A percentile compares a stretch with the other conserved stretches of the same genome.
These are phyloP conservation scores for Dioscorea cayenensis DNA, from an alignment of 116 monocot genomes.

Conservation along the genomic window DNA sequence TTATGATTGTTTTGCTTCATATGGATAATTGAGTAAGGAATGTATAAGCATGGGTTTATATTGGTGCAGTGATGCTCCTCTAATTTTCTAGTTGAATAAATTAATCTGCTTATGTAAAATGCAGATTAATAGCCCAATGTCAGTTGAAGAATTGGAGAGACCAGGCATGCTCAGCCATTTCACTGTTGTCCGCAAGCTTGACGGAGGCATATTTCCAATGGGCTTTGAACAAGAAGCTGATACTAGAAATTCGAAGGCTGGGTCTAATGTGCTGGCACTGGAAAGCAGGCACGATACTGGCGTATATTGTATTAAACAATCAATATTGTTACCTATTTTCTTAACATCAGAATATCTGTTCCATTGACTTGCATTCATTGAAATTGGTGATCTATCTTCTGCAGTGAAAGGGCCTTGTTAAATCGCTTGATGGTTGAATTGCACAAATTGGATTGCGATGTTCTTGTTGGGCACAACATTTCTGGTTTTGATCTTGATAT, in stretches of 20 bases:
- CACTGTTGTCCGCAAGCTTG: slow-evolving; percentile 84
- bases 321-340: neutral
- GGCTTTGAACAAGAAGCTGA: slow-evolving; percentile 62
- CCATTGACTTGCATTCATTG: slow-evolving; percentile 1
- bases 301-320: neutral
- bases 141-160: slow-evolving; percentile 63
- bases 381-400: slow-evolving; percentile 2
- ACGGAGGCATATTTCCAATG: slow-evolving; percentile 79
- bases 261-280: slow-evolving; percentile 39
- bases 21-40: neutral
- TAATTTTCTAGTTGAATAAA: neutral
- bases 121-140: slow-evolving; percentile 91
- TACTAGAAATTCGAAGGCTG: slow-evolving; percentile 69
- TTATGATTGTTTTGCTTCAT: too few species aligned
- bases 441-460: slow-evolving; percentile 85
- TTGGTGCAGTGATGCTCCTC: neutral
- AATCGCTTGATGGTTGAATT: slow-evolving; percentile 95
- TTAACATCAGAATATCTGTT: neutral
- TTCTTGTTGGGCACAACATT: slow-evolving; percentile 96
- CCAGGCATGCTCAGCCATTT: slow-evolving; percentile 63
- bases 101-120: neutral
- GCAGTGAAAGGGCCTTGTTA: slow-evolving; percentile 86
- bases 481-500: slow-evolving; percentile 98
- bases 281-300: slow-evolving; percentile 60
- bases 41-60: neutral